These are phyloP conservation scores for Fusarium sp. DNA, from an alignment of 2,329 filamentous ascomycete species.

Conservation along the genomic window DNA sequence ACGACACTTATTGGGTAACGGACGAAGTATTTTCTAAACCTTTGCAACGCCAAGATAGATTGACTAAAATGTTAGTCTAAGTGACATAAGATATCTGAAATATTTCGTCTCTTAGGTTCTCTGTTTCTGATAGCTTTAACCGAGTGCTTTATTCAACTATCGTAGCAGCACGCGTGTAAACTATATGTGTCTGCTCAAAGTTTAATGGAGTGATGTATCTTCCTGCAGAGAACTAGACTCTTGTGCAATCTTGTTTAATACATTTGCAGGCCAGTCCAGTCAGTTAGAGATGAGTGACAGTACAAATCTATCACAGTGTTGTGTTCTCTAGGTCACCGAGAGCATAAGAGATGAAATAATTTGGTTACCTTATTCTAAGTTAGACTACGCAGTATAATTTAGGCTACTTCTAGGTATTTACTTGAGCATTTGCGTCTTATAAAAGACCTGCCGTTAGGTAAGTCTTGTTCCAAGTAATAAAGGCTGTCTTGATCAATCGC, in stretches of 20 bases:
- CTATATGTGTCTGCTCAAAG: background rate
- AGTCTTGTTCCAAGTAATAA: background rate
- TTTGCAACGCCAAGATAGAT: background rate
- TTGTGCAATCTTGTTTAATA: background rate
- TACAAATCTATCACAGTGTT: background rate
- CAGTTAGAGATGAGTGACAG: background rate
- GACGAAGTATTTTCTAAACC: background rate
- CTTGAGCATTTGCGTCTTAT: background rate
- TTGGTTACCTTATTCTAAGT: background rate
- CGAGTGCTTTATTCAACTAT: background rate
- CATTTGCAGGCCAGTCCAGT: fast-evolving
- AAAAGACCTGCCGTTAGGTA: background rate
- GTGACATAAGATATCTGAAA: background rate
- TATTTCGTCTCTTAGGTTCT: background rate
- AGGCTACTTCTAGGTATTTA: background rate
- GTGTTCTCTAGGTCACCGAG: background rate
- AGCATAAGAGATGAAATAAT: background rate
- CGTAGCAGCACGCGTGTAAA: too few relatives aligned
- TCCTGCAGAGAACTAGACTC: background rate
- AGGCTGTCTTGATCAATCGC: background rate
- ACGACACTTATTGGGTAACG: background rate
- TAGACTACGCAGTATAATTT: background rate
- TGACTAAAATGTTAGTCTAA: background rate
- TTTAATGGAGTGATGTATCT: background rate
- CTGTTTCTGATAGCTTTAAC: background rate